Percentiles rank a stretch among this genome's conserved stretches.
phyloP scores from a whole-genome alignment of 148 eudicot genomes.

The Dysphania ambrosioides region DNA sequence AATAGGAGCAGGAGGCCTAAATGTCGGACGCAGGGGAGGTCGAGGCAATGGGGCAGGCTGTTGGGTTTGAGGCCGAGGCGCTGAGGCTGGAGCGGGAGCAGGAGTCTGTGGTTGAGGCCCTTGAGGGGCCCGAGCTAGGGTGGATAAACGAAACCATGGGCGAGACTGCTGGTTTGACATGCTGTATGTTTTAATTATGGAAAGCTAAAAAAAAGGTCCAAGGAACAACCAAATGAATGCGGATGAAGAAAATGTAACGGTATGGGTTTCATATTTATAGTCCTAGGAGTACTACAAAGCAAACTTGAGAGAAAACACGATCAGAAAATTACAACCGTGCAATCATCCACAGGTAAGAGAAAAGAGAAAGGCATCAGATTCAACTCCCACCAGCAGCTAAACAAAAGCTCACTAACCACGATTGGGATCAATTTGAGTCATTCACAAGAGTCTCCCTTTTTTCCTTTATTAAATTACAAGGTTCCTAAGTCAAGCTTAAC shows the following conservation, averaged over 20 bases:
- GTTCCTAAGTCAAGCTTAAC: constrained; percentile 14
- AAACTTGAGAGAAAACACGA: not conserved
- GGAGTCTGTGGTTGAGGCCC: constrained; percentile 17
- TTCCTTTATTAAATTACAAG: not conserved
- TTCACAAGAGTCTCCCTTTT: constrained; percentile 21
- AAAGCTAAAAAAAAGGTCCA: not conserved
- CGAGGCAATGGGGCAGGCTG: constrained; percentile 31
- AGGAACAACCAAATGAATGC: not conserved
- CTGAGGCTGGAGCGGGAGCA: constrained; percentile 27
- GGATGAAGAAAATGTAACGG: constrained; percentile 7
- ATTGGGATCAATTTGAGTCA: constrained; percentile 41
- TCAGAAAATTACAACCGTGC: constrained; percentile 5
- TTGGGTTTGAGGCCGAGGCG: constrained; percentile 38
- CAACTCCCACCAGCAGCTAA: constrained; percentile 33
- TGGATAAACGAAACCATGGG: constrained; percentile 46
- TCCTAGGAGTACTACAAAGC: constrained; percentile 17
- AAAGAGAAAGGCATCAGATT: constrained; percentile 47
- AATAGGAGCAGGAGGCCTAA: constrained; percentile 23
- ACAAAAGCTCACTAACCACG: constrained; percentile 31
- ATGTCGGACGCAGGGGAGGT: constrained; percentile 31
- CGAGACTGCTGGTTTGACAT: constrained; percentile 54
- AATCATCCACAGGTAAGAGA: constrained; percentile 4
- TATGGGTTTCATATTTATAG: constrained; percentile 29
- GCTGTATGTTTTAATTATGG: not conserved
- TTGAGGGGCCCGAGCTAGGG: constrained; percentile 28